phyloP scores from a whole-genome alignment of 495 filamentous ascomycete genomes.

The Rostrohypoxylon terebratum region DNA sequence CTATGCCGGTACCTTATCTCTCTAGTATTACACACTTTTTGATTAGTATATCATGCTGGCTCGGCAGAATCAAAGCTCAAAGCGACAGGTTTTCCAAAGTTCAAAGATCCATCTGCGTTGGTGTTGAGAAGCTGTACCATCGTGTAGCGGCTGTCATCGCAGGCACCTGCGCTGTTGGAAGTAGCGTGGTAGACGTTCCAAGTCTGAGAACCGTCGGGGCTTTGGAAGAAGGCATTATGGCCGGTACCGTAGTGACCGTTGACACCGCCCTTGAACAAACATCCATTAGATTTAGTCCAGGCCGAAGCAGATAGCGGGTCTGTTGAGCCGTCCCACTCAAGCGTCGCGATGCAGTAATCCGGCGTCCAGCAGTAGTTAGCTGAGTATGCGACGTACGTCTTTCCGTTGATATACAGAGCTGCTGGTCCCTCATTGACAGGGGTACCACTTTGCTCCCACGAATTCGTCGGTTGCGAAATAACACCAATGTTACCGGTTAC shows the following conservation, averaged over 20 bases:
- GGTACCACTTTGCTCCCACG: slow-evolving; percentile 63
- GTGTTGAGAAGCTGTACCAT: slow-evolving; percentile 61
- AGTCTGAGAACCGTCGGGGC: slow-evolving; percentile 61
- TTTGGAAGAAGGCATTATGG: slow-evolving; percentile 64
- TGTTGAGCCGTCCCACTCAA: slow-evolving; percentile 57
- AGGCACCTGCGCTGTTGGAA: slow-evolving; percentile 53
- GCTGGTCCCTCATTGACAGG: slow-evolving; percentile 69
- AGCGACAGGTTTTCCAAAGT: slow-evolving; percentile 56
- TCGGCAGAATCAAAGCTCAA: slow-evolving; percentile 35
- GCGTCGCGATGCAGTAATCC: slow-evolving; percentile 63
- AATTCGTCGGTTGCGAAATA: slow-evolving; percentile 58
- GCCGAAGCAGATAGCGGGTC: slow-evolving; percentile 53
- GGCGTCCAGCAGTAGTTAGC: slow-evolving; percentile 66
- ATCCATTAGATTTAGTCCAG: slow-evolving; percentile 59
- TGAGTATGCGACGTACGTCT: slow-evolving; percentile 62
- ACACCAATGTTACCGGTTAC: slow-evolving; percentile 47
- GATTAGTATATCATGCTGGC: not conserved
- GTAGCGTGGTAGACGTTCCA: slow-evolving; percentile 67
- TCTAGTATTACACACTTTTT: not conserved
- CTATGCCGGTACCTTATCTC: not conserved
- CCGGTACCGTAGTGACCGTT: slow-evolving; percentile 67
- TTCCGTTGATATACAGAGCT: slow-evolving; percentile 55
- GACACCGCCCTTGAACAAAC: slow-evolving; percentile 48
- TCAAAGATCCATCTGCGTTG: slow-evolving; percentile 59
- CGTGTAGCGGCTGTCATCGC: slow-evolving; percentile 62